Conservation (phyloP, 768 basidiomycete genomes). For the Tulasnella sp. region DNA sequence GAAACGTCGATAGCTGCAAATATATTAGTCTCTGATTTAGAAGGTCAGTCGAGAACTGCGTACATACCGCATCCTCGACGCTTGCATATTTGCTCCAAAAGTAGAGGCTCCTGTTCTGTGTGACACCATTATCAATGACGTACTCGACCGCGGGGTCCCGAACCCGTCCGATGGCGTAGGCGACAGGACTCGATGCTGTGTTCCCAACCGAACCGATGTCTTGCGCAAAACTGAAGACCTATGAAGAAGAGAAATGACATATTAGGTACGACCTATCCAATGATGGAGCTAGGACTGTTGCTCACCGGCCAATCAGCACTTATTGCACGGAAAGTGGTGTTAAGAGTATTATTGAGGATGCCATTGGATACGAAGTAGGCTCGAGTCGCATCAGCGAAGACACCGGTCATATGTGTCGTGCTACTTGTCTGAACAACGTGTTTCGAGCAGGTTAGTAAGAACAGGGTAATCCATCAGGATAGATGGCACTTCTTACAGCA, state of each 20-base stretch:
- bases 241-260: no score
- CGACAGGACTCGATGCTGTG: background rate
- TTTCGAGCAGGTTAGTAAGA: no score
- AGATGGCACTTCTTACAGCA: no score
- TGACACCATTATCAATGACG: background rate
- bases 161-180: conserved; percentile 8
- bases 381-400: no score
- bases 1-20: conserved; percentile 13
- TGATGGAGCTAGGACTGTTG: background rate
- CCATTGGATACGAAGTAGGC: conserved; percentile 5
- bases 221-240: no score
- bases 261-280: background rate
- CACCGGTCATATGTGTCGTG: no score
- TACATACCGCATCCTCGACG: no score
- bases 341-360: conserved; percentile 18
- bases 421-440: no score
- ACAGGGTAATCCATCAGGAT: no score
- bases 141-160: background rate
- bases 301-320: background rate
- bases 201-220: background rate
- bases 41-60: no score
- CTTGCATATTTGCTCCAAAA: background rate
- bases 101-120: conserved; percentile 5
- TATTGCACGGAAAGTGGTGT: conserved; percentile 20
- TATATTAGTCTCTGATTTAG: background rate